Conservation (phyloP, 306 rosid genomes). For the Sicyos baderoa region DNA sequence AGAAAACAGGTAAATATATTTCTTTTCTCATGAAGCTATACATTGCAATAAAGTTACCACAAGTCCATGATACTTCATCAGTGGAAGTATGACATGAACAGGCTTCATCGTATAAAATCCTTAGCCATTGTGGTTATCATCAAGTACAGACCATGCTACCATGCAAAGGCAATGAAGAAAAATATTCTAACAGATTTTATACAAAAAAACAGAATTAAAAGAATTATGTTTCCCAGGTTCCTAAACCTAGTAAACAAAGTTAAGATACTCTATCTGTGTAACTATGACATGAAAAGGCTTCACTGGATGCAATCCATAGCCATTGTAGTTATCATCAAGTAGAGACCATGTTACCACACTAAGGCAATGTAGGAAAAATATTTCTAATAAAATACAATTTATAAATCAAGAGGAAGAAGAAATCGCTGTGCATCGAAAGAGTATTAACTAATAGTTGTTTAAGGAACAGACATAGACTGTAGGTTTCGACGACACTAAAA, state of each 20-base stretch:
- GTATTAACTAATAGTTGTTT: too few relatives aligned
- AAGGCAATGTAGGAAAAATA: not conserved
- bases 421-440: not conserved
- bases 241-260: not conserved
- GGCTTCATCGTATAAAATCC: conserved; percentile 12
- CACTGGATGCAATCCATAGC: conserved; percentile 18
- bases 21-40: too few relatives aligned
- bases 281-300: conserved; percentile 23
- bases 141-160: not conserved
- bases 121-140: not conserved
- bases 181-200: not conserved
- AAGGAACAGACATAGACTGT: not conserved
- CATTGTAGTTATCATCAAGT: conserved; percentile 13
- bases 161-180: not conserved
- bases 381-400: not conserved
- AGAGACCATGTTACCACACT: not conserved
- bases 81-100: conserved; percentile 16
- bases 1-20: too few relatives aligned
- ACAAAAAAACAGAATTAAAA: not conserved
- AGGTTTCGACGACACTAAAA: too few relatives aligned
- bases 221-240: not conserved
- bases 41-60: not conserved
- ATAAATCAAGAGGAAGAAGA: not conserved
- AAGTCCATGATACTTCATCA: conserved; percentile 15
- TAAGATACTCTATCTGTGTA: conserved; percentile 19